phyloP scores from a whole-genome alignment of 148 eudicot species.

The Drosera capensis region DNA sequence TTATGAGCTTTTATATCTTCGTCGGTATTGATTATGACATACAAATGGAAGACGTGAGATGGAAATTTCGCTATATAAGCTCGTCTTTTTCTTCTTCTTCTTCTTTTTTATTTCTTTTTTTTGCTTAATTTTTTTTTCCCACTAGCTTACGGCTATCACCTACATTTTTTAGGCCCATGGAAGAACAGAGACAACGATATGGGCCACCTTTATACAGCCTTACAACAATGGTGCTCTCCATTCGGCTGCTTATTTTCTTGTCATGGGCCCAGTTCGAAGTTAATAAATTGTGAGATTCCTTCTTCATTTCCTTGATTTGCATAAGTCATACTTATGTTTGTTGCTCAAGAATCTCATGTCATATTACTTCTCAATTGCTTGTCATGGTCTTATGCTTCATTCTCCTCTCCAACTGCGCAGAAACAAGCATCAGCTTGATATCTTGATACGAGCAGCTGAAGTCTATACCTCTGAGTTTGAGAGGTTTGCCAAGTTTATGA shows the following conservation, averaged over 20 bases:
- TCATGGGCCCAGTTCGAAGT: slow-evolving; percentile 47
- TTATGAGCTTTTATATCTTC: too few species aligned
- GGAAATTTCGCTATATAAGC: too few species aligned
- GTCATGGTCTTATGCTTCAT: neutral
- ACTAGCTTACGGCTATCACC: slow-evolving; percentile 2
- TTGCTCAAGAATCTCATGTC: too few species aligned
- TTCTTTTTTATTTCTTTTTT: neutral
- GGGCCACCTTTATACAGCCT: slow-evolving; percentile 97
- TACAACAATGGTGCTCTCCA: slow-evolving; percentile 58
- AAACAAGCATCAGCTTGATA: slow-evolving; percentile 32
- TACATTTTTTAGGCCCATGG: slow-evolving; percentile 80
- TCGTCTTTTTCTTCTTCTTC: neutral
- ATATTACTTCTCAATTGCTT: too few species aligned
- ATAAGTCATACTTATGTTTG: too few species aligned
- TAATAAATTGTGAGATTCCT: slow-evolving; percentile 51
- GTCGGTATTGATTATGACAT: too few species aligned
- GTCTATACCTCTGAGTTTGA: slow-evolving; percentile 73
- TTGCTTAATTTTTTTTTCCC: neutral
- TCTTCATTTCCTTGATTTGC: slow-evolving; percentile 1
- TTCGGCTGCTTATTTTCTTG: slow-evolving; percentile 52
- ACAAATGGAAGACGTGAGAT: too few species aligned
- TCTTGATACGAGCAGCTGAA: slow-evolving; percentile 52
- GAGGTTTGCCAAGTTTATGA: slow-evolving; percentile 63
- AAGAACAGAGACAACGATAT: slow-evolving; percentile 91
- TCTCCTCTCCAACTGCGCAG: slow-evolving; percentile 19